Base-by-base conservation (phyloP, 2,329 filamentous ascomycete genomes). In the Colletotrichum sp. region DNA sequence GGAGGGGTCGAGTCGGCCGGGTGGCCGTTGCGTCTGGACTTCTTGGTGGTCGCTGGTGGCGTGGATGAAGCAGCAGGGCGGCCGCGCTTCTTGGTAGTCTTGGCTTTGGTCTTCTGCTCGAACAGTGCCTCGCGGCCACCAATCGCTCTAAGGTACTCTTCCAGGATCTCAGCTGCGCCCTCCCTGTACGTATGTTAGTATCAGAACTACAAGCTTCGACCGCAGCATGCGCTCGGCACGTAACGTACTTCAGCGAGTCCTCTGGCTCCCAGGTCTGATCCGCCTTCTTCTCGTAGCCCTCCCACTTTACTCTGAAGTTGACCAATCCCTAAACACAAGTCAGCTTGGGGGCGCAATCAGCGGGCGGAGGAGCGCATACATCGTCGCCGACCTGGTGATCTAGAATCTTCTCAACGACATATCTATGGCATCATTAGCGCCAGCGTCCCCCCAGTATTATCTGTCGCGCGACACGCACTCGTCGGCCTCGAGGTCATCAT, bases 221-320 rank as follows among this genome's bases (percentile, higher is more conserved):
- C 30, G 9, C 18, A 9, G 3, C 44, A 39, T 36, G 15, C 24
- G 30, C 21, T 24, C 16, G 68, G 60, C 8, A 63, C 18, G 32
- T 15, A 78, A 71, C 89, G 75, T 84, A 92, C 91, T 79, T 84
- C 76, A 95, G 86, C 79, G 96, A 96, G 13, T 92, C 91, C 79
- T 95, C 93, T 0, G 94, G 93, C 82, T 97, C 95, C 95, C 94
- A 96, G 0, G 95, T 97, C 80, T 91, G 85, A 79, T 97, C 95
- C 0, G 87, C 83, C 77, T 92, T 92, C 77, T 92, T 90, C 0
- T 94, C 91, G 77, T 93, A 97, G 5, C 95, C 95, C 78, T 95
- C 91, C 95, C 95, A 97, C 80, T 96, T 96, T 44, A 97, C 94
- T 68, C 93, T 89, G 81, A 94, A 96, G 63, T 89, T 88, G 1